A percentile compares a stretch with the other conserved stretches of the same genome.
These are phyloP conservation scores for Didymella keratinophila DNA, from an alignment of 2,329 filamentous ascomycete genomes.

Conservation along the genomic window DNA sequence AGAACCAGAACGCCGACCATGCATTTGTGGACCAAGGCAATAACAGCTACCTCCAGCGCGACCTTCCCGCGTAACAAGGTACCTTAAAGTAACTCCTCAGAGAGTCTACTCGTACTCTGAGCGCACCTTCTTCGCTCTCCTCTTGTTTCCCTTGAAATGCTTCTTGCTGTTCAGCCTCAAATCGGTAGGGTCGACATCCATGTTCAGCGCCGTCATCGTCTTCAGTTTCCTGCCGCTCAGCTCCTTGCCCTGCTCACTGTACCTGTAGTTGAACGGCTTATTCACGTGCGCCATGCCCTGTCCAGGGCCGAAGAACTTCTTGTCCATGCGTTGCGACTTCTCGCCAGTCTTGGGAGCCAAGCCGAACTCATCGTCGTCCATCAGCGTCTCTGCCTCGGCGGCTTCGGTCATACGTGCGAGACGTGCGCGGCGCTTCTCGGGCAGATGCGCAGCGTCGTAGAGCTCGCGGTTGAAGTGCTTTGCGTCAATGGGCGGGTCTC, in stretches of 20 bases:
- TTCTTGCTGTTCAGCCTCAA: constrained; percentile 80
- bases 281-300: constrained; percentile 70
- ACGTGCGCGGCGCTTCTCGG: constrained; percentile 77
- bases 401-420: constrained; percentile 60
- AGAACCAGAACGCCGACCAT: constrained; percentile 17
- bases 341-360: constrained; percentile 61
- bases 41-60: neutral
- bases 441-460: constrained; percentile 83
- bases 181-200: constrained; percentile 83
- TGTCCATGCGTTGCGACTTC: constrained; percentile 82
- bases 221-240: constrained; percentile 84
- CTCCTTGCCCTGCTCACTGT: constrained; percentile 84
- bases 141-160: constrained; percentile 85
- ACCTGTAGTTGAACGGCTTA: constrained; percentile 89
- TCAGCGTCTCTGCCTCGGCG: constrained; percentile 46
- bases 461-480: constrained; percentile 86
- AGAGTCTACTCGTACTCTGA: constrained; percentile 49
- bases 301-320: constrained; percentile 81
- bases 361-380: constrained; percentile 51
- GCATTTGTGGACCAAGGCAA: constrained; percentile 7
- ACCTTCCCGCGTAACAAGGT: no score
- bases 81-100: neutral
- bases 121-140: constrained; percentile 63
- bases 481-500: constrained; percentile 69
- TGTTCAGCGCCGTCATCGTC: constrained; percentile 82